phyloP scores from a whole-genome alignment of 1,284 basidiomycete species.

The Ceratorhiza oryzae-sativae region DNA sequence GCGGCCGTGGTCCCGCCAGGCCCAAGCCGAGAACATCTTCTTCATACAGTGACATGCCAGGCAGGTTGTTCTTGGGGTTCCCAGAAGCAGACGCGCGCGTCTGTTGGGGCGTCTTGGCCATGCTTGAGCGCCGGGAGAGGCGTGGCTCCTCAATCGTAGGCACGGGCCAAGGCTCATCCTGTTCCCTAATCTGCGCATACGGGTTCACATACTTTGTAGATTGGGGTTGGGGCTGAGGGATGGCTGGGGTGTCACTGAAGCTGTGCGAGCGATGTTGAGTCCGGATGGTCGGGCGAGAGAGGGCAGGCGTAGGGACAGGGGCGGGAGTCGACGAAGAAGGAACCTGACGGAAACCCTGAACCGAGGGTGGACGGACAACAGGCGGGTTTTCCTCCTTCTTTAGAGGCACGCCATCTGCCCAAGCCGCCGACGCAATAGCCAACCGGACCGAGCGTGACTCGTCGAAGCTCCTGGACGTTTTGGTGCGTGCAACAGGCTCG shows the following conservation, averaged over 20 bases:
- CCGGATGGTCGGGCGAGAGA: neutral
- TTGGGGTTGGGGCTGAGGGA: neutral
- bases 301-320: neutral
- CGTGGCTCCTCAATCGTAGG: neutral
- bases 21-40: conserved; percentile 6
- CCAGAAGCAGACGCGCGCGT: neutral
- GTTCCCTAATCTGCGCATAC: conserved; percentile 22
- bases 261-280: conserved; percentile 13
- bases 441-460: neutral
- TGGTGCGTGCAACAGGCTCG: conserved; percentile 14
- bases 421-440: conserved; percentile 15
- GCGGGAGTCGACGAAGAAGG: neutral
- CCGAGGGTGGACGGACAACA: neutral
- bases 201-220: conserved; percentile 10
- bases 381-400: neutral
- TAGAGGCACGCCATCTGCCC: conserved; percentile 5
- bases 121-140: neutral
- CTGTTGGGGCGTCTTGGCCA: neutral
- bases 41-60: neutral
- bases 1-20: neutral
- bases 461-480: conserved; percentile 26
- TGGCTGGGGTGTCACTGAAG: neutral
- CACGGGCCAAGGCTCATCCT: neutral
- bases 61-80: neutral
- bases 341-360: neutral